Evolutionary conservation across 441 rosid species (phyloP), one percentile per base, ranked within the genome.

Genomic region (Adansonia gregorii): DNA sequence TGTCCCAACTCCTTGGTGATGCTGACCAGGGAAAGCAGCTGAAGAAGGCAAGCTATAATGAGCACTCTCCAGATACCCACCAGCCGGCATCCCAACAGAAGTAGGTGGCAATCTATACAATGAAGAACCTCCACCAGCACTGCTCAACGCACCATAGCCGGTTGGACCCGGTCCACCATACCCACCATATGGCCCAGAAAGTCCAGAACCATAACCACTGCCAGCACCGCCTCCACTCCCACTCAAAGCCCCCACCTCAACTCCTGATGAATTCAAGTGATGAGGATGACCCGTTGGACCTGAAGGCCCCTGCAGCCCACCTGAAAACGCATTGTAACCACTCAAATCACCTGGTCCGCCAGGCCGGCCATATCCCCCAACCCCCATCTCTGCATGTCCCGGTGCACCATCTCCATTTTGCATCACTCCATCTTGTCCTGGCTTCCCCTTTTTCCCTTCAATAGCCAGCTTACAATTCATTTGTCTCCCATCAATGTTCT

Each of bases 401-500:
- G 5, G 39, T 3, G 39, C 39, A 4, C 39, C 39, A 35, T 5
- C 39, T 35, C 64, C 75, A 9, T 56, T 78, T 41, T 41, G 69
- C 10, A 79, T 84, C 75, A 66, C 81, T 78, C 81, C 83, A 77
- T 61, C 83, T 56, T 8, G 73, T 24, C 76, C 81, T 17, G 83
- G 76, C 82, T 89, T 91, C 2, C 85, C 89, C 78, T 86, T 91
- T 90, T 92, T 92, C 27, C 94, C 92, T 41, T 92, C 95, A 59
- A 84, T 88, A 14, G 98, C 98, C 79, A 93, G 79, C 56, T 92
- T 93, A 69, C 98, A 93, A n/a, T 84, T 83, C 76, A 93, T 46
- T 77, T 93, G 93, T 75, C 85, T 90, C 0, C 98, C 98, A 49
- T 95, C 98, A 60, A 95, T 83, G 8, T 67, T 86, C 85, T 95